phyloP scores from a whole-genome alignment of 1,284 basidiomycete species.

The Ganoderma resinaceum region DNA sequence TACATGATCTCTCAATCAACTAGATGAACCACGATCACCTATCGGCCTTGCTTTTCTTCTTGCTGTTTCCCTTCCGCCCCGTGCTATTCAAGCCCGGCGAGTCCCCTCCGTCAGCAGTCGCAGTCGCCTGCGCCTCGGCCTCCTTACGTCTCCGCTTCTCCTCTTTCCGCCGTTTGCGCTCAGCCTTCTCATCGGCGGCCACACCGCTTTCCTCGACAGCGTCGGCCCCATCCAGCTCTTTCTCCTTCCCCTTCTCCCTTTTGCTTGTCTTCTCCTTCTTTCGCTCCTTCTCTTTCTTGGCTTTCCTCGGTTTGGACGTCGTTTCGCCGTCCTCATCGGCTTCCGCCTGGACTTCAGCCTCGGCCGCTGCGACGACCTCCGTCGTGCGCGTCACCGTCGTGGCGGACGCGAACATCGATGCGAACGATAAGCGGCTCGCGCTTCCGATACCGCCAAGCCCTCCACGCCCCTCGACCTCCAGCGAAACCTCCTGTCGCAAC shows the following conservation, averaged over 20 bases:
- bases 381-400: slow-evolving; percentile 19
- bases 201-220: slow-evolving; percentile 1
- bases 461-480: slow-evolving; percentile 17
- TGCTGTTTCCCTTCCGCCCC: slow-evolving; percentile 25
- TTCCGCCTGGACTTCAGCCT: not conserved
- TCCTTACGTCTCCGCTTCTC: slow-evolving; percentile 26
- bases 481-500: slow-evolving; percentile 18
- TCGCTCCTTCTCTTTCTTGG: slow-evolving; percentile 22
- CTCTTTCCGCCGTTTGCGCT: slow-evolving; percentile 30
- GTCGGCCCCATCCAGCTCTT: slow-evolving; percentile 10
- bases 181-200: slow-evolving; percentile 17
- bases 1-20: not conserved
- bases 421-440: slow-evolving; percentile 23
- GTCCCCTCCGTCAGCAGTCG: not conserved
- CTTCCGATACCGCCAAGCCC: slow-evolving; percentile 29
- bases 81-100: not conserved
- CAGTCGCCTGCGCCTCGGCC: slow-evolving; percentile 10
- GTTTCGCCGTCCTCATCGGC: slow-evolving; percentile 7
- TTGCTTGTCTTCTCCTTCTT: slow-evolving; percentile 24
- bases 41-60: not conserved
- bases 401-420: slow-evolving; percentile 30
- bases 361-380: slow-evolving; percentile 3
- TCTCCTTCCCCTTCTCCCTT: slow-evolving; percentile 19
- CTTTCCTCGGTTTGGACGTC: slow-evolving; percentile 12
- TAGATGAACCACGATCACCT: not conserved